Percentiles rank a stretch among this genome's conserved stretches.
Conservation (phyloP, 208 protist genomes). For the Trypanosoma boissoni region DNA sequence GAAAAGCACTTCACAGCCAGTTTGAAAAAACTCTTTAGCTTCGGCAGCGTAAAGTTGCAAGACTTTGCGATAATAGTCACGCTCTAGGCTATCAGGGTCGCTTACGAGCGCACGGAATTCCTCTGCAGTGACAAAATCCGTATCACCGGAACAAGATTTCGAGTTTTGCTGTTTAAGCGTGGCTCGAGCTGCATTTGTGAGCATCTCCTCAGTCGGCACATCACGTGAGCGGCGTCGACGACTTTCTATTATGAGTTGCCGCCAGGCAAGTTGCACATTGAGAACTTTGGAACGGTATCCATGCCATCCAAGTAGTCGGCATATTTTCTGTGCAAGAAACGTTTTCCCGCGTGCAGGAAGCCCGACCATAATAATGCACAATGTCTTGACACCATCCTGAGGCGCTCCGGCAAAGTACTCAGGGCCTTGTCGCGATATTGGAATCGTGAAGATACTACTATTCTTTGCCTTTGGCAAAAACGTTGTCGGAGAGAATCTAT, state of each 20-base stretch:
- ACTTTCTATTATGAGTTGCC: conserved; percentile 52
- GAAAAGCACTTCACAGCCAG: conserved; percentile 74
- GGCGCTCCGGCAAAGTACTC: conserved; percentile 54
- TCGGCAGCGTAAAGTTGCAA: conserved; percentile 59
- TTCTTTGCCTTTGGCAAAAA: background rate
- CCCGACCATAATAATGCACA: conserved; percentile 88
- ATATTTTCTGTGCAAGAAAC: conserved; percentile 89
- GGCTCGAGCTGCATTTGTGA: background rate
- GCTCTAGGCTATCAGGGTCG: conserved; percentile 48
- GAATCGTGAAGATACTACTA: conserved; percentile 62
- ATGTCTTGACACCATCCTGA: conserved; percentile 43
- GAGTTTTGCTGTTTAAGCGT: conserved; percentile 10
- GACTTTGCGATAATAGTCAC: conserved; percentile 61
- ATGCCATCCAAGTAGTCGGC: conserved; percentile 82
- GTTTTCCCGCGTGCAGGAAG: conserved; percentile 90
- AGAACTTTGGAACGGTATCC: conserved; percentile 61
- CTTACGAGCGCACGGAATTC: conserved; percentile 60
- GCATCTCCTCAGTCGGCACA: conserved; percentile 3
- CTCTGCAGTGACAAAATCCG: conserved; percentile 44
- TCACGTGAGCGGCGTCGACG: conserved; percentile 9
- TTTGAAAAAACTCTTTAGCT: conserved; percentile 61
- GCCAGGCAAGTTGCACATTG: conserved; percentile 78
- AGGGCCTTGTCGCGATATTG: conserved; percentile 63
- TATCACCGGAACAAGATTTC: too few species aligned
- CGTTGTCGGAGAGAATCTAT: too few species aligned